phyloP scores from a whole-genome alignment of 2,329 filamentous ascomycete genomes.

The Trichophyton benhamiae region DNA sequence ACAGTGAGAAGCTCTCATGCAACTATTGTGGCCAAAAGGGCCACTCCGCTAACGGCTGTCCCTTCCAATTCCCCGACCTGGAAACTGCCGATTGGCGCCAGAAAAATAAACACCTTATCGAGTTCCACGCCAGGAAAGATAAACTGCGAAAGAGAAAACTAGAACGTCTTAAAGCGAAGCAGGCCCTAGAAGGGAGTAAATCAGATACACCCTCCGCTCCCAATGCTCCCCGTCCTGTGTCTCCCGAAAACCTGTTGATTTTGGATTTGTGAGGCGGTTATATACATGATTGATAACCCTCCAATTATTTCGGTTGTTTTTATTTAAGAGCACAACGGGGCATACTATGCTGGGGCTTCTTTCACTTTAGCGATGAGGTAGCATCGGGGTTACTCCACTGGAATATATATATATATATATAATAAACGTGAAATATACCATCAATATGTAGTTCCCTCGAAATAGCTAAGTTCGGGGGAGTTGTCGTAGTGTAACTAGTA shows the following conservation, averaged over 20 bases:
- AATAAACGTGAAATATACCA: neutral
- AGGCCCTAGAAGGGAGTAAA: neutral
- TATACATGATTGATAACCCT: neutral
- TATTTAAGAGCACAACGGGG: neutral
- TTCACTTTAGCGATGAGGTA: neutral
- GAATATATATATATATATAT: neutral
- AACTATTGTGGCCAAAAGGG: neutral
- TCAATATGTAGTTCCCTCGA: neutral
- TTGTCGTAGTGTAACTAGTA: neutral
- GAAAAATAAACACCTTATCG: conserved; percentile 1
- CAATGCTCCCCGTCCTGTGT: neutral
- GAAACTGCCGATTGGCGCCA: neutral
- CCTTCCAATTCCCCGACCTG: neutral
- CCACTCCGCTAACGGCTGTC: neutral
- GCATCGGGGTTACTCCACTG: neutral
- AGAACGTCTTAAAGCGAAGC: neutral
- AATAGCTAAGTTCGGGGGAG: neutral
- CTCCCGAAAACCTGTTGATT: conserved; percentile 5
- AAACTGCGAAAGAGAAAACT: neutral
- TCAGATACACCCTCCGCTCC: neutral
- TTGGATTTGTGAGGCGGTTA: neutral
- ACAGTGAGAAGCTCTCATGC: neutral
- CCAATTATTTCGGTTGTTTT: neutral
- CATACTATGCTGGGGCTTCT: neutral
- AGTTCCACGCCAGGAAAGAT: conserved; percentile 2